These are phyloP conservation scores for Tuber microsphaerosporum DNA, from an alignment of 495 filamentous ascomycete species.

Conservation along the genomic window DNA sequence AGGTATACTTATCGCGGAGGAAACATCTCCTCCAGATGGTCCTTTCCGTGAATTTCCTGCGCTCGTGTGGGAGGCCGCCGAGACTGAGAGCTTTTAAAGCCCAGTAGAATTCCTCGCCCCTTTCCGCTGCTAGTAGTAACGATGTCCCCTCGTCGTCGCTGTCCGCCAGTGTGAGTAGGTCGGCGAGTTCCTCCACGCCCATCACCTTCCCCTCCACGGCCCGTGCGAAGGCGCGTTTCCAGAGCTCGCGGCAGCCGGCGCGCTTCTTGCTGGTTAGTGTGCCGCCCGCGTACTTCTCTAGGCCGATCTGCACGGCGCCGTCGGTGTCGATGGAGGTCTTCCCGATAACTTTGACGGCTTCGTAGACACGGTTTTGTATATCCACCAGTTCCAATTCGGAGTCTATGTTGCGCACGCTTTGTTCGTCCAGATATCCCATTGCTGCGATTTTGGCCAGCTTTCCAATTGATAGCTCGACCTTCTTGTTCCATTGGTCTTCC, in stretches of 20 bases:
- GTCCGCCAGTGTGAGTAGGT: slow-evolving; percentile 72
- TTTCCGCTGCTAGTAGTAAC: slow-evolving; percentile 36
- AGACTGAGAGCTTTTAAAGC: slow-evolving; percentile 62
- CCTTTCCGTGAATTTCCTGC: slow-evolving; percentile 53
- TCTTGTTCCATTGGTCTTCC: slow-evolving; percentile 75
- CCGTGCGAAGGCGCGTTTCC: slow-evolving; percentile 57
- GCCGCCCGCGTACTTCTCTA: slow-evolving; percentile 57
- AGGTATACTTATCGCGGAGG: slow-evolving; percentile 70
- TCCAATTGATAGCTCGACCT: slow-evolving; percentile 78
- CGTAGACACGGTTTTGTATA: slow-evolving; percentile 68
- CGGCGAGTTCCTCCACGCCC: slow-evolving; percentile 60
- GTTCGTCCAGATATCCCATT: slow-evolving; percentile 36
- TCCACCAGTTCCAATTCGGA: slow-evolving; percentile 57
- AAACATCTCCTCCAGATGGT: slow-evolving; percentile 80
- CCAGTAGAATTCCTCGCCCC: slow-evolving; percentile 55
- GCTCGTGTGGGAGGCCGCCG: slow-evolving; percentile 50
- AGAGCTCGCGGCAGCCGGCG: slow-evolving; percentile 57
- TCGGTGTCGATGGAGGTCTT: slow-evolving; percentile 66
- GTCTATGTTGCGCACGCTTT: slow-evolving; percentile 47
- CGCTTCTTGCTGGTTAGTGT: slow-evolving; percentile 48
- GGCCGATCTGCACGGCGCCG: slow-evolving; percentile 65
- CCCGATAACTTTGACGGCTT: slow-evolving; percentile 48
- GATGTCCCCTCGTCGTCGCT: slow-evolving; percentile 44
- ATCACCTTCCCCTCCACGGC: slow-evolving; percentile 64
- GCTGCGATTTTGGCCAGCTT: slow-evolving; percentile 71